These are phyloP conservation scores for Mucor sp. DNA, from an alignment of 371 early-diverging fungal genomes.

Conservation along the genomic window DNA sequence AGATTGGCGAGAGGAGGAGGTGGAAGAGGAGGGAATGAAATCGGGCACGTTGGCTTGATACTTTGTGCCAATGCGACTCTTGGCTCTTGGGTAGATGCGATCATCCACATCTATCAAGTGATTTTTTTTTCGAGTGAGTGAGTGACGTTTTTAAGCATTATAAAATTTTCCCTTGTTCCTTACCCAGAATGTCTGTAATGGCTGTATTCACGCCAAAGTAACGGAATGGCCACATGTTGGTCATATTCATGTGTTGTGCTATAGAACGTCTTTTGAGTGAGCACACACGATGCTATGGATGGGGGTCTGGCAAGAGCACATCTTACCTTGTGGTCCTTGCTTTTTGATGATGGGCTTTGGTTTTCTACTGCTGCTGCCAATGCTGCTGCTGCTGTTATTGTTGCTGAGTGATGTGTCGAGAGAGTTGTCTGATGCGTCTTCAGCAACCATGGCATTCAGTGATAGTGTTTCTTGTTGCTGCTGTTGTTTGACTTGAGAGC, in stretches of 20 bases:
- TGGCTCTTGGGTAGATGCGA: slow-evolving; percentile 79
- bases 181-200: slow-evolving; percentile 69
- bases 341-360: not conserved
- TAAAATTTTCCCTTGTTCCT: not conserved
- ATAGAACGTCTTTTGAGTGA: not conserved
- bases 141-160: not conserved
- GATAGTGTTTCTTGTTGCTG: not conserved
- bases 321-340: not conserved
- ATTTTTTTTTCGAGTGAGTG: not conserved
- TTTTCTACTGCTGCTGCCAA: not conserved
- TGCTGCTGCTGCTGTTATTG: no score
- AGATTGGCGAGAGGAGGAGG: not conserved
- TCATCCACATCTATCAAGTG: slow-evolving; percentile 60
- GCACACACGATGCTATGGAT: not conserved
- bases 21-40: slow-evolving; percentile 39
- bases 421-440: not conserved
- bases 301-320: not conserved
- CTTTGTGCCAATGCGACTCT: slow-evolving; percentile 76
- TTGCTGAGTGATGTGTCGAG: not conserved
- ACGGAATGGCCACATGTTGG: slow-evolving; percentile 83
- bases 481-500: not conserved
- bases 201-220: slow-evolving; percentile 85
- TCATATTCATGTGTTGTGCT: slow-evolving; percentile 39
- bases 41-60: slow-evolving; percentile 78
- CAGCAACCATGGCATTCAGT: not conserved